phyloP scores from a whole-genome alignment of 148 eudicot genomes.

The Rhododendron mucronatum region DNA sequence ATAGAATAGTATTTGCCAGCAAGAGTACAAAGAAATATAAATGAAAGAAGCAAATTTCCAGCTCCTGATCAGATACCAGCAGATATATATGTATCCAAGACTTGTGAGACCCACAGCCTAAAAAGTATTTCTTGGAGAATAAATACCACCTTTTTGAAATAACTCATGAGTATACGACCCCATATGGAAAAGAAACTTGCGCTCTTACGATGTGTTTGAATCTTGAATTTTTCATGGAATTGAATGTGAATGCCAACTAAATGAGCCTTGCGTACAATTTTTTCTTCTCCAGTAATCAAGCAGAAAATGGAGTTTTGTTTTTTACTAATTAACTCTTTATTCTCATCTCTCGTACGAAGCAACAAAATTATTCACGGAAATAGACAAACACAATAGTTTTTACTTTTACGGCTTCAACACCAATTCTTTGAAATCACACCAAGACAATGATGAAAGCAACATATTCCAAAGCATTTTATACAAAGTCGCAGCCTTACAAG shows the following conservation, averaged over 20 bases:
- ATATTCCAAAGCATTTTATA: neutral
- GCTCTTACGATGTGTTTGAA: neutral
- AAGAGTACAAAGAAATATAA: neutral
- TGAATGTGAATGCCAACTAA: neutral
- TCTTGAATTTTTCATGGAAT: neutral
- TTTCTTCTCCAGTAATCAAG: neutral
- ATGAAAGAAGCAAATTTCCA: neutral
- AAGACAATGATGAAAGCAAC: neutral
- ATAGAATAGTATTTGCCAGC: neutral
- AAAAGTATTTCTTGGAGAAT: neutral
- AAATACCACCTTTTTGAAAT: neutral
- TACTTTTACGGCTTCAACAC: neutral
- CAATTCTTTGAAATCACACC: neutral
- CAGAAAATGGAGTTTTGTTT: too few species aligned
- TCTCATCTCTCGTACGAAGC: neutral
- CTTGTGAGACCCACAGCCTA: neutral
- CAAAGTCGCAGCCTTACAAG: neutral
- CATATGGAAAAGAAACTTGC: neutral
- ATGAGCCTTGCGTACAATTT: neutral
- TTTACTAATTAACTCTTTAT: too few species aligned
- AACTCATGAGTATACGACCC: neutral
- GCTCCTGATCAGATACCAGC: neutral
- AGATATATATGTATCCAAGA: neutral
- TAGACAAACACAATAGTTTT: neutral
- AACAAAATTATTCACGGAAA: neutral